phyloP scores from a whole-genome alignment of 2,329 filamentous ascomycete genomes.

The Diaporthe eres region DNA sequence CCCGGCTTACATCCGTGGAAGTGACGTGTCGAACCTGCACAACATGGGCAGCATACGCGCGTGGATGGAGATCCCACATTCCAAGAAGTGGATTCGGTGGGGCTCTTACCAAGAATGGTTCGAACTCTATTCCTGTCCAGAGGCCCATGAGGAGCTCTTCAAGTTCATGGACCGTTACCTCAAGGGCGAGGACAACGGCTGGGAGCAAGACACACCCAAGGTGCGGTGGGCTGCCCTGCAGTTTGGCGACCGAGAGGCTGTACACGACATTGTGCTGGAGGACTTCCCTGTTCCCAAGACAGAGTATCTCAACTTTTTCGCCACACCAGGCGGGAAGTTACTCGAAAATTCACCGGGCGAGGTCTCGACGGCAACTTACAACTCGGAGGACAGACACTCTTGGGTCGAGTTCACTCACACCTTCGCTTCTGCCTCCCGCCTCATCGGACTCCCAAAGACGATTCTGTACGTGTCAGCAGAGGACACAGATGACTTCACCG shows the following conservation, averaged over 20 bases:
- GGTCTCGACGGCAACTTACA: constrained; percentile 46
- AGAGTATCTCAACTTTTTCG: constrained; percentile 51
- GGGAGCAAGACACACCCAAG: constrained; percentile 59
- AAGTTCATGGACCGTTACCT: constrained; percentile 61
- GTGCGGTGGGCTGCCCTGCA: constrained; percentile 58
- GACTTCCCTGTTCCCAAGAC: constrained; percentile 54
- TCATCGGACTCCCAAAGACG: constrained; percentile 63
- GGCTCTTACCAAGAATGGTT: constrained; percentile 59
- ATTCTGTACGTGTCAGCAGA: constrained; percentile 60
- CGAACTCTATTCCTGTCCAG: constrained; percentile 55
- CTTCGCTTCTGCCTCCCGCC: constrained; percentile 54
- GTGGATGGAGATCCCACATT: constrained; percentile 52
- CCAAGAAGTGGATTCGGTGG: constrained; percentile 59
- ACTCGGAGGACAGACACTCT: constrained; percentile 49
- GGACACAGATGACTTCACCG: constrained; percentile 58
- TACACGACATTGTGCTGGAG: constrained; percentile 51
- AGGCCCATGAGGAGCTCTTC: constrained; percentile 53
- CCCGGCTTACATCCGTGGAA: constrained; percentile 53
- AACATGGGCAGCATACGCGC: constrained; percentile 54
- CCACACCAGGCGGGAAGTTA: constrained; percentile 36
- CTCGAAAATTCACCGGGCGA: not conserved
- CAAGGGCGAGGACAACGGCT: constrained; percentile 58
- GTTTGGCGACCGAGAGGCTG: constrained; percentile 52
- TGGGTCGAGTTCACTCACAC: constrained; percentile 54
- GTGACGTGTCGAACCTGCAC: constrained; percentile 52